Evolutionary conservation across 805 yeast genomes (phyloP).

Genomic region (Schwanniomyces sp.): DNA sequence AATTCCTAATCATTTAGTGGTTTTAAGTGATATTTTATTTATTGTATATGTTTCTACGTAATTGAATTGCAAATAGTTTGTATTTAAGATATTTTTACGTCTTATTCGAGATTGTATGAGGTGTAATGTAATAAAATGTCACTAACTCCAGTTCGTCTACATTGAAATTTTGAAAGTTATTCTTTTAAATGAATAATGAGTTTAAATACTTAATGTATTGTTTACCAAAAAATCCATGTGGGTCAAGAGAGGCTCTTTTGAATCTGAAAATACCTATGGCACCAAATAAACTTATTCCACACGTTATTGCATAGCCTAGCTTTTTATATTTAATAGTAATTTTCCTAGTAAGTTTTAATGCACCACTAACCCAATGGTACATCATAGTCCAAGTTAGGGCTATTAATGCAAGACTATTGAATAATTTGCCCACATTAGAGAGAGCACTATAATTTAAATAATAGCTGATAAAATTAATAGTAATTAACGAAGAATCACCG

Average conservation of each 20-base stretch:
- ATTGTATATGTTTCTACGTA: not conserved
- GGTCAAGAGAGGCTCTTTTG: conserved; percentile 19
- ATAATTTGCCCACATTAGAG: conserved; percentile 16
- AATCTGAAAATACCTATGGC: conserved; percentile 32
- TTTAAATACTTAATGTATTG: conserved; percentile 27
- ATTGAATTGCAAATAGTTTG: not conserved
- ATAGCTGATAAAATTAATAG: conserved; percentile 51
- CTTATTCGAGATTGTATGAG: too few species aligned
- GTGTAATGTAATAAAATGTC: too few species aligned
- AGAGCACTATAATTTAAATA: conserved; percentile 17
- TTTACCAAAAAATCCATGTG: conserved; percentile 26
- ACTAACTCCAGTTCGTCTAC: too few species aligned
- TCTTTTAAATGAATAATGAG: conserved; percentile 7
- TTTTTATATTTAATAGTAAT: conserved; percentile 41
- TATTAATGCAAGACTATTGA: conserved; percentile 30
- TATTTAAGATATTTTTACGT: not conserved
- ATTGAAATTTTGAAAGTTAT: not conserved
- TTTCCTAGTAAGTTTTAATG: conserved; percentile 44
- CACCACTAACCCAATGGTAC: conserved; percentile 59
- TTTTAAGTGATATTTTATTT: not conserved
- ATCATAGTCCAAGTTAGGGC: conserved; percentile 36
- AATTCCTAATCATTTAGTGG: not conserved
- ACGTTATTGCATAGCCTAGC: conserved; percentile 44
- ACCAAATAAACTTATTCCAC: conserved; percentile 33
- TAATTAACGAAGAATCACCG: conserved; percentile 63